Evolutionary conservation across 2,329 filamentous ascomycete species (phyloP).

Genomic region (Colletotrichum sp.): DNA sequence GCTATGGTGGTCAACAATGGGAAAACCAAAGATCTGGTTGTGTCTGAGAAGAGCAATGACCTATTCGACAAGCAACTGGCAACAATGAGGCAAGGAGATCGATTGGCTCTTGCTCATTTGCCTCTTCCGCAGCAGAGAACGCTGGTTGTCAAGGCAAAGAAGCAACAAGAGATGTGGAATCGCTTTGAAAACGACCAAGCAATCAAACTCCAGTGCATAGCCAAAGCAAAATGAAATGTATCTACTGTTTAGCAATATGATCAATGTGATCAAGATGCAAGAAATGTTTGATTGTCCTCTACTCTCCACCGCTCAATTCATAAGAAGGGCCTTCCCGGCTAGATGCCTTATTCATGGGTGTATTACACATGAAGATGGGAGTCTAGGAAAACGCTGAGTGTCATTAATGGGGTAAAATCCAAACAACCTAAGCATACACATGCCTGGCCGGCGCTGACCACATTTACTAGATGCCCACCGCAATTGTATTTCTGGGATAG

Average conservation of each 20-base stretch:
- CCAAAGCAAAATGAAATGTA: neutral
- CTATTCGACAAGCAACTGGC: conserved; percentile 25
- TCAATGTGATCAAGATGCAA: neutral
- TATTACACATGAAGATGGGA: neutral
- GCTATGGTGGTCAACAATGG: neutral
- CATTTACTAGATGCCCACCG: neutral
- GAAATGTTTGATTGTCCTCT: neutral
- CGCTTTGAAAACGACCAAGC: conserved; percentile 18
- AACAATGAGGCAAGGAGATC: conserved; percentile 28
- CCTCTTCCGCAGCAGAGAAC: conserved; percentile 31
- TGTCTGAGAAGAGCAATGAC: conserved; percentile 2
- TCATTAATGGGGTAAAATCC: neutral
- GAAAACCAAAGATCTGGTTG: neutral
- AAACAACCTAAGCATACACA: neutral
- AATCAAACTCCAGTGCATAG: conserved; percentile 20
- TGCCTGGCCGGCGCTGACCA: neutral
- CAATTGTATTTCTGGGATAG: neutral
- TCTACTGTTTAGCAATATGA: neutral
- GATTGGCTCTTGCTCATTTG: conserved; percentile 29
- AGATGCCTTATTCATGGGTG: neutral
- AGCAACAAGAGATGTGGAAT: conserved; percentile 29
- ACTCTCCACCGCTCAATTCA: neutral
- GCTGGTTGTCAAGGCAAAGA: conserved; percentile 29
- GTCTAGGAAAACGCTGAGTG: neutral
- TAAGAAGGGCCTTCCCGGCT: neutral